Evolutionary conservation across 164 flowering plant species (phyloP).

Genomic region (Chloranthus sessilifolius): DNA sequence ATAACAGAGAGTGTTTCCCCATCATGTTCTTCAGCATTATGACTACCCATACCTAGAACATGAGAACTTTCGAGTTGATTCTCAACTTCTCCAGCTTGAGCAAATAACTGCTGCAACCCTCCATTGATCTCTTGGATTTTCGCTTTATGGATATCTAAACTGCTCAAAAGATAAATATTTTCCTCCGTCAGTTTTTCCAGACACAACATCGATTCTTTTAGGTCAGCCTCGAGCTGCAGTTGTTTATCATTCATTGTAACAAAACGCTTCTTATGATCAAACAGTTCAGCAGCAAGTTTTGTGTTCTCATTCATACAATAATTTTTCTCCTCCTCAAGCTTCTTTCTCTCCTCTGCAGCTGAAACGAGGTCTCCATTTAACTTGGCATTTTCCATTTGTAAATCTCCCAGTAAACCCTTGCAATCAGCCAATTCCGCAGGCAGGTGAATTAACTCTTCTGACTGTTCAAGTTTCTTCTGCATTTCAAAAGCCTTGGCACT

Average conservation of each 20-base stretch:
- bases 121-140: conserved; percentile 33
- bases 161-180: conserved; percentile 38
- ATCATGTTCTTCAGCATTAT: conserved; percentile 7
- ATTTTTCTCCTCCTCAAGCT: conserved; percentile 42
- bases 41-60: conserved; percentile 6
- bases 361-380: conserved; percentile 27
- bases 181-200: conserved; percentile 51
- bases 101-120: conserved; percentile 11
- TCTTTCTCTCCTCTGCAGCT: conserved; percentile 34
- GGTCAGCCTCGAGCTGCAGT: conserved; percentile 35
- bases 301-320: conserved; percentile 29
- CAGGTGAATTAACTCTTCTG: conserved; percentile 36
- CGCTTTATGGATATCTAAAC: conserved; percentile 34
- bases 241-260: conserved; percentile 25
- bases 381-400: conserved; percentile 41
- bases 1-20: conserved; percentile 10
- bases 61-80: conserved; percentile 17
- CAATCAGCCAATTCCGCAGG: conserved; percentile 39
- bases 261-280: conserved; percentile 30
- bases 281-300: conserved; percentile 42
- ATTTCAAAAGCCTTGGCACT: conserved; percentile 34
- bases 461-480: conserved; percentile 41
- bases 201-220: conserved; percentile 33
- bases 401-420: conserved; percentile 22
- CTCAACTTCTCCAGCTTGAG: conserved; percentile 17